Conservation (phyloP, 2,329 filamentous ascomycete genomes). For the Fusarium verrucosum region DNA sequence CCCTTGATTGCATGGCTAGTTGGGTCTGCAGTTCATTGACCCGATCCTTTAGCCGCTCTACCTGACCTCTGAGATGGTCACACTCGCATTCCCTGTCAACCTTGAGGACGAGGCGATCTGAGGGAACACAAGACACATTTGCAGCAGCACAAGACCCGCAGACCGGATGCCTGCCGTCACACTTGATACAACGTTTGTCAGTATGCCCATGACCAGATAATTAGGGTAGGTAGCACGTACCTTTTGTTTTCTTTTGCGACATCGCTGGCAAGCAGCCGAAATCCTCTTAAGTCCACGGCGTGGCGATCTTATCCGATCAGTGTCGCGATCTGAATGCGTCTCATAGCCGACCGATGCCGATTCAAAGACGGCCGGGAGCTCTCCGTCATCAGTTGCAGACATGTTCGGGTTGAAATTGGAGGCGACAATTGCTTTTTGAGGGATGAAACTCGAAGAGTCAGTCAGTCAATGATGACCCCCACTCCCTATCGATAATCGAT, state of each 20-base stretch:
- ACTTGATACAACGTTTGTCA: constrained; percentile 11
- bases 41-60: constrained; percentile 26
- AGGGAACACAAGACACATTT: constrained; percentile 33
- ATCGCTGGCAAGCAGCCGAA: constrained; percentile 36
- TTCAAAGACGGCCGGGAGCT: constrained; percentile 21
- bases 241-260: constrained; percentile 39
- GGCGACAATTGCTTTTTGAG: background rate
- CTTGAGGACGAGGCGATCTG: constrained; percentile 35
- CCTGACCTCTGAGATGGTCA: constrained; percentile 28
- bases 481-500: constrained; percentile 8
- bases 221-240: constrained; percentile 15
- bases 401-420: background rate
- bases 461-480: background rate
- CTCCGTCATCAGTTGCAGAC: constrained; percentile 22
- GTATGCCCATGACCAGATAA: too few species aligned
- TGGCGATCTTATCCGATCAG: constrained; percentile 10
- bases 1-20: constrained; percentile 2
- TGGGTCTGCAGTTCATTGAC: constrained; percentile 29
- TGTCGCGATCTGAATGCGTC: constrained; percentile 18
- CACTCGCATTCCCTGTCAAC: constrained; percentile 36
- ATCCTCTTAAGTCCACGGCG: constrained; percentile 35
- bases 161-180: constrained; percentile 35
- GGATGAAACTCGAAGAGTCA: constrained; percentile 9
- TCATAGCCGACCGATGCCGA: constrained; percentile 10
- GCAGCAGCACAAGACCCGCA: constrained; percentile 32